phyloP scores from a whole-genome alignment of 345 rosid genomes.

The Camelina sativa region DNA sequence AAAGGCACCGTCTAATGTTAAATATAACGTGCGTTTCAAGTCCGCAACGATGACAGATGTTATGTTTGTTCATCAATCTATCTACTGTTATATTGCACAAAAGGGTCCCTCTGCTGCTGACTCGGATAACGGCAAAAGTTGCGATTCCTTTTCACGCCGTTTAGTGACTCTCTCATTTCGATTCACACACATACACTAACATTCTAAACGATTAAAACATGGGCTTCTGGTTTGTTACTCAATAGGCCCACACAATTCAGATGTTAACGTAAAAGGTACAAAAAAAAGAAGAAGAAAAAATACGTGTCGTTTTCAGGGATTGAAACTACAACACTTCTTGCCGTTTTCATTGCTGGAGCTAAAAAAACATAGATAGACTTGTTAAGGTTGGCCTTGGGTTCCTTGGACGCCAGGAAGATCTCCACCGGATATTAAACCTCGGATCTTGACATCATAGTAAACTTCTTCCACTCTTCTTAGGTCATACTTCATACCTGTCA shows the following conservation, averaged over 20 bases:
- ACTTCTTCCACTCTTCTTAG: slow-evolving; percentile 86
- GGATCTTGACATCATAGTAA: slow-evolving; percentile 84
- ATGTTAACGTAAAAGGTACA: too few relatives aligned
- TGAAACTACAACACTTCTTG: not conserved
- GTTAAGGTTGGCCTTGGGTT: slow-evolving; percentile 39
- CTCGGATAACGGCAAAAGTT: slow-evolving; percentile 32
- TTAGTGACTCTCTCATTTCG: slow-evolving; percentile 16
- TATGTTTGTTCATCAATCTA: slow-evolving; percentile 19
- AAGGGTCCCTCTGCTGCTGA: not conserved
- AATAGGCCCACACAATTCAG: slow-evolving; percentile 9
- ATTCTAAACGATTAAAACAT: not conserved
- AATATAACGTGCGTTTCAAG: slow-evolving; percentile 43
- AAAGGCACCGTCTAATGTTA: not conserved
- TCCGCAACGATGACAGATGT: slow-evolving; percentile 46
- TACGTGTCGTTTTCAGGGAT: slow-evolving; percentile 3
- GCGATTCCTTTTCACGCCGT: slow-evolving; percentile 29
- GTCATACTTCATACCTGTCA: slow-evolving; percentile 87
- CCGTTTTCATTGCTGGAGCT: slow-evolving; percentile 22
- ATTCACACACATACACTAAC: too few relatives aligned
- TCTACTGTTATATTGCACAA: slow-evolving; percentile 16
- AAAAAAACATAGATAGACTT: not conserved
- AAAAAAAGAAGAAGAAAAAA: too few relatives aligned
- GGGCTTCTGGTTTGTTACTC: slow-evolving; percentile 11
- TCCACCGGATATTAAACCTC: slow-evolving; percentile 60
- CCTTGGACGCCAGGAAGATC: slow-evolving; percentile 39